Evolutionary conservation across 2,329 filamentous ascomycete genomes (phyloP).

Genomic region (Penicillium sp.): DNA sequence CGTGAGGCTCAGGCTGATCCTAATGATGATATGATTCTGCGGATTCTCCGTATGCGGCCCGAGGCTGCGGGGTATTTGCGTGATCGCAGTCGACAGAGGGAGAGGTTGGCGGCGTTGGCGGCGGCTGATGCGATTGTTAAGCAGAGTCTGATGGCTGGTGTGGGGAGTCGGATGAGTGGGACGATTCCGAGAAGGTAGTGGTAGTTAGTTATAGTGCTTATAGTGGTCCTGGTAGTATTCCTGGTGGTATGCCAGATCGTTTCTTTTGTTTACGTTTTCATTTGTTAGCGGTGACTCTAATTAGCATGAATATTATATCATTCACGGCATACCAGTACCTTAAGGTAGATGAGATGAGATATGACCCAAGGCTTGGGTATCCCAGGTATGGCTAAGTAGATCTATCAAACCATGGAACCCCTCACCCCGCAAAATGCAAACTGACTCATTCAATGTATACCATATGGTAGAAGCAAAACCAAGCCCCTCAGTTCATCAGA

Average conservation of each 20-base stretch:
- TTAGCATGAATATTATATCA: not conserved
- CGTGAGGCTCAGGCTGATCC: constrained; percentile 95
- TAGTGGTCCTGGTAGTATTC: no score
- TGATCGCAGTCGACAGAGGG: constrained; percentile 90
- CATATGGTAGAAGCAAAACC: no score
- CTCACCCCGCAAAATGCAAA: no score
- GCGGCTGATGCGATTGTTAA: constrained; percentile 93
- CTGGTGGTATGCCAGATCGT: no score
- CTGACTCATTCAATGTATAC: no score
- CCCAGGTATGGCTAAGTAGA: no score
- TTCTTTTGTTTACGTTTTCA: constrained; percentile 3
- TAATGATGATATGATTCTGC: constrained; percentile 95
- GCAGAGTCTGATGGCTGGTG: constrained; percentile 75
- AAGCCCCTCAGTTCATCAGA: no score
- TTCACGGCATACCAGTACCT: no score
- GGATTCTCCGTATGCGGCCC: constrained; percentile 91
- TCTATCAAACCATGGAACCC: no score
- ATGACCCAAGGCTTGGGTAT: no score
- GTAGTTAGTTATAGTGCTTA: no score
- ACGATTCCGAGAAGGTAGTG: constrained; percentile 38
- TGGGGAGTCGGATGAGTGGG: constrained; percentile 57
- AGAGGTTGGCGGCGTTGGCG: constrained; percentile 84
- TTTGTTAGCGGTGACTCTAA: constrained; percentile 2
- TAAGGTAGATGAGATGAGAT: no score
- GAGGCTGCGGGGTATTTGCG: constrained; percentile 87